Conservation (phyloP, 177 flowering plant species). For the Vitis hybrid region DNA sequence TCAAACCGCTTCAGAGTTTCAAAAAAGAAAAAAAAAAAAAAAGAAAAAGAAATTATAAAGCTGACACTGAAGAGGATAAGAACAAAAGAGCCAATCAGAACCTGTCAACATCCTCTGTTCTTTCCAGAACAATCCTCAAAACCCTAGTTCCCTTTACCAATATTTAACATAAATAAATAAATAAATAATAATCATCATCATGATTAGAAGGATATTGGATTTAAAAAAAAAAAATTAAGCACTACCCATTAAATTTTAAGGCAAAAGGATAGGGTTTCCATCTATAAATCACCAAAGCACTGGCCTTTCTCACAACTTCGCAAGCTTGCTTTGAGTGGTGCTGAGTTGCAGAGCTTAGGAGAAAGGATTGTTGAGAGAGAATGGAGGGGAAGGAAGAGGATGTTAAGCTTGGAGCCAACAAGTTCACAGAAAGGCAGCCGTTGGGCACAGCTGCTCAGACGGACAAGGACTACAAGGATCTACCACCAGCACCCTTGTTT, state of each 20-base stretch:
- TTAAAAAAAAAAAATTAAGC: no score
- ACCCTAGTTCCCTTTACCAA: background rate
- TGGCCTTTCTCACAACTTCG: no score
- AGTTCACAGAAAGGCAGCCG: slow-evolving; percentile 80
- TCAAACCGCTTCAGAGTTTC: background rate
- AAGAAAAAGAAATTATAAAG: background rate
- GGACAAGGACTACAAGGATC: slow-evolving; percentile 59
- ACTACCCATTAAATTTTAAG: no score
- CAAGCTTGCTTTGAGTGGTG: background rate
- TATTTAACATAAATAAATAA: no score
- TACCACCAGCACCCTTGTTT: slow-evolving; percentile 54
- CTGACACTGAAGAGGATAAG: slow-evolving; percentile 30
- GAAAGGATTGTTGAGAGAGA: slow-evolving; percentile 14
- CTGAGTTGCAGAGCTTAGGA: background rate
- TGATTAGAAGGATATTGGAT: no score
- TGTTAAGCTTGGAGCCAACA: slow-evolving; percentile 88
- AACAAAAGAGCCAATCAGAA: slow-evolving; percentile 23
- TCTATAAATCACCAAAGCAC: no score
- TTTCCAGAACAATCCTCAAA: slow-evolving; percentile 42
- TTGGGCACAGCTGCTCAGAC: slow-evolving; percentile 69
- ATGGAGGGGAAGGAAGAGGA: slow-evolving; percentile 90
- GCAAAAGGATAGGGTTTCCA: no score
- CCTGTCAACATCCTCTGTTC: slow-evolving; percentile 31
- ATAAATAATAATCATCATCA: no score
- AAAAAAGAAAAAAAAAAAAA: background rate